phyloP scores from a whole-genome alignment of 495 filamentous ascomycete genomes.

The Sordaria brevicollis region DNA sequence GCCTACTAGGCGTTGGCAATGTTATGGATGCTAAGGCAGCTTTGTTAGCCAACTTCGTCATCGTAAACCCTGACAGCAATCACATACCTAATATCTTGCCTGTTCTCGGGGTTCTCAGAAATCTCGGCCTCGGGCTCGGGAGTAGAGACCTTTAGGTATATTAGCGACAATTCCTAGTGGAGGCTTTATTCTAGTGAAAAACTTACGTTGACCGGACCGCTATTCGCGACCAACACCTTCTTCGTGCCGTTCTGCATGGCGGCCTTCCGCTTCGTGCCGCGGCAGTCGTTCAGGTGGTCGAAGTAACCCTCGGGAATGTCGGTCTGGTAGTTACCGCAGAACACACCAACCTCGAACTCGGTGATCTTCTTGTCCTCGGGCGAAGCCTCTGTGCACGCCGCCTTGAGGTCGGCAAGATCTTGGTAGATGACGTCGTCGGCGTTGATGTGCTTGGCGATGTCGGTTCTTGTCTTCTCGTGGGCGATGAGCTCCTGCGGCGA shows the following conservation, averaged over 20 bases:
- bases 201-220: slow-evolving; percentile 14
- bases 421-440: slow-evolving; percentile 93
- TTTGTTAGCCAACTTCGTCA: background rate
- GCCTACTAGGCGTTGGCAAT: background rate
- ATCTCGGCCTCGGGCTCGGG: background rate
- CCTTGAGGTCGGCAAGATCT: slow-evolving; percentile 71
- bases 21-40: background rate
- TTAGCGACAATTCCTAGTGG: background rate
- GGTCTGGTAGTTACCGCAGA: slow-evolving; percentile 86
- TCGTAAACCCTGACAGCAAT: background rate
- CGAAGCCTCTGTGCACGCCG: slow-evolving; percentile 65
- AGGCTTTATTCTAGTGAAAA: background rate
- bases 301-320: slow-evolving; percentile 79
- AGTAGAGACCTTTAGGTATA: background rate
- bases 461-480: slow-evolving; percentile 55
- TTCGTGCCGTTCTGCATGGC: background rate
- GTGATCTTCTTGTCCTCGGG: slow-evolving; percentile 37
- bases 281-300: slow-evolving; percentile 64
- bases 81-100: slow-evolving; percentile 12
- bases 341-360: slow-evolving; percentile 89
- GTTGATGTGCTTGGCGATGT: slow-evolving; percentile 71
- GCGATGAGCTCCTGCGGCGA: slow-evolving; percentile 76
- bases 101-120: slow-evolving; percentile 8
- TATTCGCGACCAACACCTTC: slow-evolving; percentile 4
- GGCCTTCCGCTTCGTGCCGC: slow-evolving; percentile 59